These are phyloP conservation scores for Clarkia xantiana DNA, from an alignment of 345 rosid genomes.

Conservation along the genomic window DNA sequence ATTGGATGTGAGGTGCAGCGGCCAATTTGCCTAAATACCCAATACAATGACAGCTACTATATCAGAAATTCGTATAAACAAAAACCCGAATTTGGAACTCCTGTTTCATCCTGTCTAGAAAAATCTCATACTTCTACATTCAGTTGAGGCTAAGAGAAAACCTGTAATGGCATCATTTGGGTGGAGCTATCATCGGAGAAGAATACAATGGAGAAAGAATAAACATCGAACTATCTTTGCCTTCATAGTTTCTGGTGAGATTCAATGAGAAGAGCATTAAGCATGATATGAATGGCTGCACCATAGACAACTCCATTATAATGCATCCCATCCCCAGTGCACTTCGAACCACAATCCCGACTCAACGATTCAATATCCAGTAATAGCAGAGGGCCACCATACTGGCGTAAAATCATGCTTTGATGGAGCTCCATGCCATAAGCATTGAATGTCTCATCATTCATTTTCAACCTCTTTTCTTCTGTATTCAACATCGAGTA, in stretches of 20 bases:
- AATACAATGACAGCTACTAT: constrained; percentile 12
- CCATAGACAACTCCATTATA: constrained; percentile 69
- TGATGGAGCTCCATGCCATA: constrained; percentile 41
- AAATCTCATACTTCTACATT: neutral
- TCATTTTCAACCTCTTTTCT: constrained; percentile 83
- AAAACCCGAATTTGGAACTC: neutral
- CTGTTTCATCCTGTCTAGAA: constrained; percentile 2
- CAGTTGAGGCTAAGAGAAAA: constrained; percentile 1
- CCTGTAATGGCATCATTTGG: neutral
- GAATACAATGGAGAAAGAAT: neutral
- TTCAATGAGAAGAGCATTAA: constrained; percentile 78
- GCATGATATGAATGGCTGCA: constrained; percentile 61
- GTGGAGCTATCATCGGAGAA: no score
- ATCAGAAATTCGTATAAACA: constrained; percentile 11
- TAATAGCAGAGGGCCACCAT: constrained; percentile 63
- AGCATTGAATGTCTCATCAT: constrained; percentile 51
- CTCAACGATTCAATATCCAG: constrained; percentile 71
- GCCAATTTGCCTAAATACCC: constrained; percentile 6
- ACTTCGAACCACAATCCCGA: constrained; percentile 72
- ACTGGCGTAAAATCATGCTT: constrained; percentile 52
- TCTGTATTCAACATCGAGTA: constrained; percentile 62
- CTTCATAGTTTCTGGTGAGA: constrained; percentile 66
- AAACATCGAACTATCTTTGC: neutral
- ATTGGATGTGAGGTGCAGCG: constrained; percentile 10
- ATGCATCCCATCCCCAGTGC: constrained; percentile 90